Evolutionary conservation across 306 rosid species (phyloP).

Genomic region (Senna tora): DNA sequence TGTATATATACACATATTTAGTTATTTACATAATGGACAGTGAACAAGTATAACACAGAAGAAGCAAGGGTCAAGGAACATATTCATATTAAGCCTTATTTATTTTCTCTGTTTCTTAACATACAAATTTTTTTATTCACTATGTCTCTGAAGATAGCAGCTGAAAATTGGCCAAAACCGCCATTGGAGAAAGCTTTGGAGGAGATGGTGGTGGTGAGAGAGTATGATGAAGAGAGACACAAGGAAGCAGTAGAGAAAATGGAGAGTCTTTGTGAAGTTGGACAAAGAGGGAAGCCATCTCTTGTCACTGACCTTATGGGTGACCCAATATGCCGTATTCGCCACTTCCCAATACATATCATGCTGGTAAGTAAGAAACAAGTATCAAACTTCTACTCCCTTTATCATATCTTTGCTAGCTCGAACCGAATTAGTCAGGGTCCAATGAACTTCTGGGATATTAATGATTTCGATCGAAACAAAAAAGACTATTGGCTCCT

Average conservation of each 20-base stretch:
- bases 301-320: conserved; percentile 90
- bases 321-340: conserved; percentile 83
- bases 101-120: conserved; percentile 13
- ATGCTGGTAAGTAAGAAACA: conserved; percentile 67
- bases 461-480: too few species aligned
- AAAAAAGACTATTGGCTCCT: too few species aligned
- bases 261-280: conserved; percentile 77
- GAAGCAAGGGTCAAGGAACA: neutral
- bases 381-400: too few species aligned
- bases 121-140: conserved; percentile 5
- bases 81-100: conserved; percentile 22
- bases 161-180: conserved; percentile 46
- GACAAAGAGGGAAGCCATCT: conserved; percentile 68
- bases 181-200: conserved; percentile 27
- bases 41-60: conserved; percentile 37
- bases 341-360: conserved; percentile 70
- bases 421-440: too few species aligned
- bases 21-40: conserved; percentile 18
- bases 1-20: neutral
- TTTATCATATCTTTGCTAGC: too few species aligned
- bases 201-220: conserved; percentile 50
- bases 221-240: conserved; percentile 70
- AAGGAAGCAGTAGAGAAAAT: conserved; percentile 71
- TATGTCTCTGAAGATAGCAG: conserved; percentile 69
- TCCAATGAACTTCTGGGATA: too few species aligned